Base-by-base conservation (phyloP, 164 flowering plant genomes). In the Nymphaea thermarum region DNA sequence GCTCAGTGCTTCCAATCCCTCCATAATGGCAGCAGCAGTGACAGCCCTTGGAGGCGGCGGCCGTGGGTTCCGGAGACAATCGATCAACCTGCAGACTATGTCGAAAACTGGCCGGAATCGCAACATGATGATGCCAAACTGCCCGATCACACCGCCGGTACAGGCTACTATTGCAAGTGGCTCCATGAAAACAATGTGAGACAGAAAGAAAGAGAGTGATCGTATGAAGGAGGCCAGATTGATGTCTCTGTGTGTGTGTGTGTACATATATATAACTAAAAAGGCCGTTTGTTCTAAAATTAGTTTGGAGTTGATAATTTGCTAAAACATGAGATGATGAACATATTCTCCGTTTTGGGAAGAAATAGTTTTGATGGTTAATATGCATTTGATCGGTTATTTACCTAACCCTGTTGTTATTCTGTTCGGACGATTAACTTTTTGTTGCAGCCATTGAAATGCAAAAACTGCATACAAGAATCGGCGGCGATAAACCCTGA, bases 11-110 rank as follows among this genome's bases (percentile, higher is more conserved):
- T 67, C 75, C 5, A 74, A 45, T 43, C 77, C 76, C 11, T 76
- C 75, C 5, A 68, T 41, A 36, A 79, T 71, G 16, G 55, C 43
- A 4, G 66, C 77, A 25, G 71, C 65, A 2, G 76, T 65, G 51
- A 60, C 62, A 2, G 68, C 71, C 4, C 43, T 45, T 3, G 80
- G 71, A 15, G 82, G 80, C 7, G 73, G 78, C 8, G 82, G 82
- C 12, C 70, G 72, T 4, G 80, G 82, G 45, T 74, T 66, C 62
- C 60, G 67, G 14, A 79, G 74, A 63, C 78, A 79, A 43, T 68
- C 74, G 47, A 77, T 64, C 3, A 79, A 44, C 44, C 71, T 36
- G 36, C 72, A 36, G 18, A 70, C 61, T 7, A 71, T 60, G 15
- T 74, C 67, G 36, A 60, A 68, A 5, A 69, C 69, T 3, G 82